Evolutionary conservation across 257 asterid species (phyloP).

Genomic region (Solanum medicagineum): DNA sequence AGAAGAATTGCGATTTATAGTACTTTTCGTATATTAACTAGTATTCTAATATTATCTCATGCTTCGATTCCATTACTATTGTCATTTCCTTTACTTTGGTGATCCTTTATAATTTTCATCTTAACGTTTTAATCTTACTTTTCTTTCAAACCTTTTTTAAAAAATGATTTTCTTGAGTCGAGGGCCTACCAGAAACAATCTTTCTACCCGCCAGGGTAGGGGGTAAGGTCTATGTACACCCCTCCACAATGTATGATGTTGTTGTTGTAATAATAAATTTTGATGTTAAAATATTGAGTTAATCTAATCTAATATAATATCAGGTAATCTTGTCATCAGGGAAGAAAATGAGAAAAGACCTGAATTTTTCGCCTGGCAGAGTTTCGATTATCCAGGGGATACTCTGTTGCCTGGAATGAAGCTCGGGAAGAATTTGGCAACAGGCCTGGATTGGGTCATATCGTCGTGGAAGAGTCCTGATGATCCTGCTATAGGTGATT

Average conservation of each 20-base stretch:
- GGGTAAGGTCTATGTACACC: too few species aligned
- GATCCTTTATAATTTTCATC: background rate
- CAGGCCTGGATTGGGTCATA: background rate
- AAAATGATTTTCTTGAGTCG: background rate
- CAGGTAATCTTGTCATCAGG: slow-evolving; percentile 20
- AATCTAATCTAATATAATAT: background rate
- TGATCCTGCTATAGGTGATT: slow-evolving; percentile 29
- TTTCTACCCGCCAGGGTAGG: too few species aligned
- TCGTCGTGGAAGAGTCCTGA: slow-evolving; percentile 21
- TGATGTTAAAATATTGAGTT: background rate
- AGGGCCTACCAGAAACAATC: background rate
- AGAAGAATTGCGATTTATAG: background rate
- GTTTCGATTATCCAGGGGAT: slow-evolving; percentile 10
- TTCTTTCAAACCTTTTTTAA: background rate
- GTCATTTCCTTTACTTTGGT: background rate
- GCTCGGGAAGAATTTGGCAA: background rate
- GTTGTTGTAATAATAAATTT: too few species aligned
- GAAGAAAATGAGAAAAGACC: background rate
- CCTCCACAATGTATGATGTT: background rate
- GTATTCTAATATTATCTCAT: too few species aligned
- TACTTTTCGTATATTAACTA: background rate
- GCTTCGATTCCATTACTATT: background rate
- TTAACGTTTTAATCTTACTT: background rate
- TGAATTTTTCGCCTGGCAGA: slow-evolving; percentile 2
- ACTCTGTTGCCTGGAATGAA: slow-evolving; percentile 9